Conservation (phyloP, 805 yeast genomes). For the Metschnikowia hibisci region DNA sequence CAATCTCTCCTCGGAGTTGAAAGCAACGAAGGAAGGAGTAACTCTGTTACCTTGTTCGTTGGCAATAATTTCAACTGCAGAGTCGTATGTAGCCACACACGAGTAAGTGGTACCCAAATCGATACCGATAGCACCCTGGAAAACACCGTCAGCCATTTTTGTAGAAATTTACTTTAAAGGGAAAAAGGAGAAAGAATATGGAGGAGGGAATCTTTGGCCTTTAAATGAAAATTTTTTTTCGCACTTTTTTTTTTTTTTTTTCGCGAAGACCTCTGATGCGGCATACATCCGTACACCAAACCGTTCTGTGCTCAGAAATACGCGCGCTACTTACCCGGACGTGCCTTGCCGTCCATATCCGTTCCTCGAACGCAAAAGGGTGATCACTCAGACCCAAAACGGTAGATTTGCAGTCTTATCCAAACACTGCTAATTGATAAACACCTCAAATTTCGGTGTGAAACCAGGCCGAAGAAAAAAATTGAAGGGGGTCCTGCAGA, state of each 20-base stretch:
- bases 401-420: too few species aligned
- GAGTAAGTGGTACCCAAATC: conserved; percentile 52
- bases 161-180: conserved; percentile 11
- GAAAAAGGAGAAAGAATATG: conserved; percentile 13
- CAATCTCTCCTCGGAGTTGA: conserved; percentile 47
- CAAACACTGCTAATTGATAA: too few species aligned
- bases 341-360: not conserved
- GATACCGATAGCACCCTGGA: conserved; percentile 44
- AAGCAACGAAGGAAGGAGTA: conserved; percentile 49
- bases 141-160: conserved; percentile 32
- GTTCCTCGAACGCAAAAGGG: too few species aligned
- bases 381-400: too few species aligned
- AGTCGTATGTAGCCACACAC: conserved; percentile 49
- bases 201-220: conserved; percentile 13
- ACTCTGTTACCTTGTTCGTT: conserved; percentile 52
- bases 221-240: conserved; percentile 18
- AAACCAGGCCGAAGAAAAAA: too few species aligned
- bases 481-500: too few species aligned
- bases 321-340: conserved; percentile 4
- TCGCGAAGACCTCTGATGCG: conserved; percentile 6
- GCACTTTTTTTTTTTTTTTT: conserved; percentile 13
- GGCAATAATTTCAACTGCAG: conserved; percentile 49
- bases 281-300: not conserved
- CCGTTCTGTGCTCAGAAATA: conserved; percentile 4
- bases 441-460: too few species aligned